Base-by-base conservation (phyloP, 495 filamentous ascomycete genomes). In the Acidiella bohemica region DNA sequence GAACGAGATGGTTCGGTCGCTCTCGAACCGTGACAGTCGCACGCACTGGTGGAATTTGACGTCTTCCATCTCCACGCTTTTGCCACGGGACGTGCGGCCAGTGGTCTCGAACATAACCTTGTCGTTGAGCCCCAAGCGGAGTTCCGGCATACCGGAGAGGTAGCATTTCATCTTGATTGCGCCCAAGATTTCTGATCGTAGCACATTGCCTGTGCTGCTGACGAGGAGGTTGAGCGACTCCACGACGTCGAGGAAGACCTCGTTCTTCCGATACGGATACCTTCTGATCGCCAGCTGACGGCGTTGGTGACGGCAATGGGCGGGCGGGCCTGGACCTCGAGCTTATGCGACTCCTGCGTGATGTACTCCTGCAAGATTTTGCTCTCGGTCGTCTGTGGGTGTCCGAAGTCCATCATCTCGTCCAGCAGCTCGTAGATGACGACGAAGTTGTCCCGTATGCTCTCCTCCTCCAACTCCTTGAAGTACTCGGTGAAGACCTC, bases 391-490 rank as follows among this genome's bases (percentile, higher is more conserved):
- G 92, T 99, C 62, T 99, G 92, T 13, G 92, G 92, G 61, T 99
- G 94, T 35, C 92, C 92, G 66, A 96, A 99, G 61, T 99, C 92
- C 92, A 99, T 99, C 92, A 99, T 99, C 66, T 99, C 92, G 59
- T 99, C 92, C 48, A 99, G 74, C 39, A 99, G 64, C 64, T 99
- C 92, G 68, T 99, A 99, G 54, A 99, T 99, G 54, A 99, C 73
- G 60, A 99, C 92, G 53, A 96, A 99, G 67, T 99, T 99, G 65
- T 99, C 92, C 41, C 92, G 80, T 58, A 99, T 99, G 59, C 84
- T 93, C 63, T 99, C 92, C 62, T 99, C 92, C 61, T 99, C 92
- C 38, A 99, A 73, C 53, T 93, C 88, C 60, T 99, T 99, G 70
- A 99, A 99, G 67, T 99, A 99, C 60, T 99, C 92, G 30, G 92